Conservation (phyloP, 108 stramenopile genomes). For the Bacterosira constricta region DNA sequence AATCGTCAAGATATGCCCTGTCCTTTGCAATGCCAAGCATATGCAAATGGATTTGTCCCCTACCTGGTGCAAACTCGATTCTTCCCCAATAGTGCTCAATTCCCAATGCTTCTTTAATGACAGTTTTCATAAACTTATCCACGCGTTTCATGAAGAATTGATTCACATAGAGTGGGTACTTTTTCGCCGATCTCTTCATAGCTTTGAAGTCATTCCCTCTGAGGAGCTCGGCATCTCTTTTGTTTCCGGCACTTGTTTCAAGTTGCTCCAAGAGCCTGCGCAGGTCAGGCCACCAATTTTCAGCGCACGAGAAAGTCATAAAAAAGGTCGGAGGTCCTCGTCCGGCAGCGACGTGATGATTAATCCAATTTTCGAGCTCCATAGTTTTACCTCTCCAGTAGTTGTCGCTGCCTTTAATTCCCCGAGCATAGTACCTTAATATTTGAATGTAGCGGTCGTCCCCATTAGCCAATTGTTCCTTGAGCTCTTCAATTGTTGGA, state of each 20-base stretch:
- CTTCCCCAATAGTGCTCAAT: conserved; percentile 19
- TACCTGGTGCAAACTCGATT: too few relatives aligned
- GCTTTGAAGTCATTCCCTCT: neutral
- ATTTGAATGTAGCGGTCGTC: neutral
- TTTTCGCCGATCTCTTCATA: neutral
- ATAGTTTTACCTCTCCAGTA: conserved; percentile 19
- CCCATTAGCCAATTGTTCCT: conserved; percentile 2
- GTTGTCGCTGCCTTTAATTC: conserved; percentile 9
- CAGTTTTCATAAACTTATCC: conserved; percentile 4
- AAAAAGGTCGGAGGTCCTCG: conserved; percentile 35
- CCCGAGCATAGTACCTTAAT: neutral
- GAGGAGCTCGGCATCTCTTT: neutral
- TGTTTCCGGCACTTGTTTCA: conserved; percentile 2
- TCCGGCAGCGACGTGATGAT: conserved; percentile 21
- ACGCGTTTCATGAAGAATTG: neutral
- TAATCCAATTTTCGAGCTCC: conserved; percentile 32
- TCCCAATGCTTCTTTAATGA: too few relatives aligned
- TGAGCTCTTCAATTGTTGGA: conserved; percentile 21
- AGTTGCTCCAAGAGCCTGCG: conserved; percentile 2
- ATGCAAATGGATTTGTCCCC: conserved; percentile 30
- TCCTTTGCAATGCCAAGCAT: conserved; percentile 13
- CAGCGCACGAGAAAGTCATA: conserved; percentile 37
- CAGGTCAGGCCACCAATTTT: conserved; percentile 42
- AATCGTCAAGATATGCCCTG: conserved; percentile 6
- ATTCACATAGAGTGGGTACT: neutral